Evolutionary conservation across 176 grass and related monocot genomes (phyloP), one percentile per base, ranked within the genome.

Genomic region (Phoenix roebelenii): DNA sequence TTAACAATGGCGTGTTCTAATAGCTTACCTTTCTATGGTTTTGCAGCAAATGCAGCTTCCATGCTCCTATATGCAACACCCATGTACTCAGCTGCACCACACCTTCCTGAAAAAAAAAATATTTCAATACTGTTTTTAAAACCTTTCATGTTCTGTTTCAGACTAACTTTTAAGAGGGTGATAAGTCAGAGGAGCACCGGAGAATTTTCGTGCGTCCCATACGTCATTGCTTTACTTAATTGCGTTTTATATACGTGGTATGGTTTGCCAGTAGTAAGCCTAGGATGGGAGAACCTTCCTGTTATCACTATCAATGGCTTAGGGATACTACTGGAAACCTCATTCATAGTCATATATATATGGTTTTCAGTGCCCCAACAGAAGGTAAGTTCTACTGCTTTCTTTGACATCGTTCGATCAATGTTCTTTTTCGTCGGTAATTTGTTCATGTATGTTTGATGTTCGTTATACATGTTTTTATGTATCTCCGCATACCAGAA

Each of bases 321-420:
- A 25, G 89, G 89, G 6, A 67, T 84, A 10, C 20, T 81, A 44
- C 66, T 88, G 55, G 80, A 87, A 55, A 25, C 30, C 53, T 32
- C 80, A 62, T 94, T 81, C 73, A 82, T 94, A 54, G n/a, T 63
- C 50, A 82, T 84, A 78, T 94, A 94, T 62, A 51, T 84, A 25
- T 79, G 74, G 80, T 94, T 79, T 88, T 80, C 89, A 73, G 67
- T 72, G 49, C 51, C 55, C 67, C 60, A 66, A 15, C 82, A 87
- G 49, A 93, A 84, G 77, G 84, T 67, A 87, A 58, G 66, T 25
- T 28, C 24, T 58, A n/a, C 64, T 18, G 10, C 28, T 63, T 54
- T 32, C 0, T 23, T 16, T 54, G 15, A 14, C 20, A 67, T 15
- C 7, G 3, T 54, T 12, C 35, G 12, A 44, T 44, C 35, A 20